A percentile compares a stretch with the other conserved stretches of the same genome.
phyloP scores from a whole-genome alignment of 1,284 basidiomycete genomes.

The Vanrija sp. region DNA sequence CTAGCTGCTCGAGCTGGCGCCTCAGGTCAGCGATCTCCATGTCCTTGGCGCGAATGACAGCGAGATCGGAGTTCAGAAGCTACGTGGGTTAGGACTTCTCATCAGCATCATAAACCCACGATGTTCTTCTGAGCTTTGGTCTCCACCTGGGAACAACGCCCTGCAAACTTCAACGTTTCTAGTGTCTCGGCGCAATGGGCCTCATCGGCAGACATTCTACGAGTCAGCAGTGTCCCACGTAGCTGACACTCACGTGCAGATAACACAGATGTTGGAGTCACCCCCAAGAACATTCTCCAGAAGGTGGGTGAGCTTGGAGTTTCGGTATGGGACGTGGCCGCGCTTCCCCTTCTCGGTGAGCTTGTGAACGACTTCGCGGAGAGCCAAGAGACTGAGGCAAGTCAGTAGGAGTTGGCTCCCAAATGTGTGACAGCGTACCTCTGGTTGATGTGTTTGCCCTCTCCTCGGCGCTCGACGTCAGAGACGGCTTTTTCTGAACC shows the following conservation, averaged over 20 bases:
- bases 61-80: conserved; percentile 43
- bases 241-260: conserved; percentile 50
- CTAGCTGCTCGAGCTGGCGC: conserved; percentile 35
- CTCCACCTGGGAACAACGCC: conserved; percentile 55
- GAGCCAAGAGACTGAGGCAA: conserved; percentile 47
- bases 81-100: conserved; percentile 11
- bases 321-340: conserved; percentile 56
- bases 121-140: conserved; percentile 56
- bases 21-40: conserved; percentile 50
- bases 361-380: conserved; percentile 57
- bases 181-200: conserved; percentile 55
- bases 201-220: conserved; percentile 44
- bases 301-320: conserved; percentile 55
- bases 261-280: conserved; percentile 57
- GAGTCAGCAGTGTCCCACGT: not conserved
- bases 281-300: conserved; percentile 57
- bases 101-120: no score
- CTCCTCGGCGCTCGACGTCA: conserved; percentile 54
- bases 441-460: conserved; percentile 58
- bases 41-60: conserved; percentile 50
- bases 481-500: conserved; percentile 57
- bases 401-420: conserved; percentile 1
- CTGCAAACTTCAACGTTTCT: conserved; percentile 57
- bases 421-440: conserved; percentile 31
- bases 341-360: conserved; percentile 51